phyloP scores from a whole-genome alignment of 371 early-diverging fungal genomes.

The Mortierella sp. region DNA sequence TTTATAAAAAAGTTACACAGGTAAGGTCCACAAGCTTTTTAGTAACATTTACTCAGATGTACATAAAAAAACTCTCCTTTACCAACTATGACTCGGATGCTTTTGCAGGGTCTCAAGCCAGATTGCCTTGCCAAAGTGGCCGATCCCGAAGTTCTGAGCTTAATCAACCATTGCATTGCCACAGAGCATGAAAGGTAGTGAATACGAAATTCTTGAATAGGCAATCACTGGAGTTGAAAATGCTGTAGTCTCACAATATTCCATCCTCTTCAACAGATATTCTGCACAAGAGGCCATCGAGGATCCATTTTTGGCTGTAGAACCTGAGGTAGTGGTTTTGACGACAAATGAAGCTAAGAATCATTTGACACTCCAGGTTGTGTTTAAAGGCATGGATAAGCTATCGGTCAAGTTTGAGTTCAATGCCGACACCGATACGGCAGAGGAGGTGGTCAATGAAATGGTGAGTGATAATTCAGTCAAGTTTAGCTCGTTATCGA shows the following conservation, averaged over 20 bases:
- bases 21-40: conserved; percentile 45
- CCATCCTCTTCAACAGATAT: conserved; percentile 59
- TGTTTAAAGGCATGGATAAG: conserved; percentile 85
- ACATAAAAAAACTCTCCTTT: too few species aligned
- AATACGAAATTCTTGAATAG: not conserved
- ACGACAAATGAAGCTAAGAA: conserved; percentile 72
- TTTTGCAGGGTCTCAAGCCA: conserved; percentile 81
- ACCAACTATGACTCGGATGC: too few species aligned
- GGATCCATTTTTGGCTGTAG: conserved; percentile 85
- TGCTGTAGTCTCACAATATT: not conserved
- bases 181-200: conserved; percentile 75
- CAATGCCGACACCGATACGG: conserved; percentile 89
- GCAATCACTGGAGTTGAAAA: not conserved
- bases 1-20: conserved; percentile 84
- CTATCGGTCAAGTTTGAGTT: conserved; percentile 92
- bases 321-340: conserved; percentile 81
- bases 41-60: too few species aligned
- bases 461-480: conserved; percentile 67
- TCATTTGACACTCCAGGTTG: conserved; percentile 80
- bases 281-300: conserved; percentile 84
- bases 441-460: conserved; percentile 91
- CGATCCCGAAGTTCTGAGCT: conserved; percentile 78
- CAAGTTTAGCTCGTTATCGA: not conserved
- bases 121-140: conserved; percentile 77
- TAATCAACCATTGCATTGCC: conserved; percentile 84